A percentile compares a stretch with the other conserved stretches of the same genome.
These are phyloP conservation scores for Syzygium jambos DNA, from an alignment of 345 rosid species.

Conservation along the genomic window DNA sequence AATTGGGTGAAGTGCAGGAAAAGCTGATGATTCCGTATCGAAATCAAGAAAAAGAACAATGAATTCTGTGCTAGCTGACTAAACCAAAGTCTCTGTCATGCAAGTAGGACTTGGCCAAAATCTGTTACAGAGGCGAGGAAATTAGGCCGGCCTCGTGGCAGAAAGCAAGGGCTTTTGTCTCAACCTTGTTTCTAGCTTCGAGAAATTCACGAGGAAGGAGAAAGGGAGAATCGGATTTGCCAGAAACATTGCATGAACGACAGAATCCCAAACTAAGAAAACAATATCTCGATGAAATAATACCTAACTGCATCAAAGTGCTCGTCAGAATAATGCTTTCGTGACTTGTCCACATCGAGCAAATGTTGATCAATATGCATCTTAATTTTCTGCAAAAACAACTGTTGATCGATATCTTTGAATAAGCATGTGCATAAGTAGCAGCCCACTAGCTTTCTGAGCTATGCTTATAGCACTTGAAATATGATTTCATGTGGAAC, in stretches of 20 bases:
- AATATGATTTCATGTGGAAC: not conserved
- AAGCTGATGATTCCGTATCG: conserved; percentile 7
- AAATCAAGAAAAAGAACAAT: not conserved
- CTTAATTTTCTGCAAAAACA: not conserved
- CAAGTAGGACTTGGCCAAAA: conserved; percentile 11
- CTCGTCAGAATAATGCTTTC: not conserved
- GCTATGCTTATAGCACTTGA: not conserved
- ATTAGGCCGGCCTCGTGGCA: conserved; percentile 18
- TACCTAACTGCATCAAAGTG: not conserved
- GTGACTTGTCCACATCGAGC: not conserved
- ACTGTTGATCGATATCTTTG: not conserved
- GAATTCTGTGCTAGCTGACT: not conserved
- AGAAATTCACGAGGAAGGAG: not conserved
- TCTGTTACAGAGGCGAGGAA: conserved; percentile 2
- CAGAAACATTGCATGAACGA: not conserved
- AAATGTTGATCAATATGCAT: not conserved
- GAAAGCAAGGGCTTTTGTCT: conserved; percentile 4
- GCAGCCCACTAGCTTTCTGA: not conserved
- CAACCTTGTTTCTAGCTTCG: not conserved
- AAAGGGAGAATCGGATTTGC: not conserved
- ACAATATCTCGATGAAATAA: not conserved
- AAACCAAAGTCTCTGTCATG: conserved; percentile 14
- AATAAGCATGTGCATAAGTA: not conserved
- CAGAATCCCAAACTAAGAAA: not conserved
- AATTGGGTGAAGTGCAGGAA: conserved; percentile 5